Percentiles rank a stretch among this genome's conserved stretches.
Evolutionary conservation across 1,139 yeast species (phyloP).

Genomic region (Yamadazyma diospyri): DNA sequence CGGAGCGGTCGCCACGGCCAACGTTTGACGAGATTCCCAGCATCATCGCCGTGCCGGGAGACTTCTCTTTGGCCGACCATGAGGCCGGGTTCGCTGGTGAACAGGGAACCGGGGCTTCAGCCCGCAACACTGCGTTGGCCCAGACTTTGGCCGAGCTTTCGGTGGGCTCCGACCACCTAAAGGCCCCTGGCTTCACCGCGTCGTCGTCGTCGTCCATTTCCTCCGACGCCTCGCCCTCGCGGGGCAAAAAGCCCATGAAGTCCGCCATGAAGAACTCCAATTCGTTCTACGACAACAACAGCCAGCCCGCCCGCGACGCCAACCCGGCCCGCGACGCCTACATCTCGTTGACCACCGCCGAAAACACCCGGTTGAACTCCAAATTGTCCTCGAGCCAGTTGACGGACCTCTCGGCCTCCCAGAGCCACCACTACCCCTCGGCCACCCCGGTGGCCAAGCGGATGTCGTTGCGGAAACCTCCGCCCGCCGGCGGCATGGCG

Average conservation of each 20-base stretch:
- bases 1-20: slow-evolving; percentile 29
- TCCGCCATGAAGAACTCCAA: slow-evolving; percentile 60
- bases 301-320: slow-evolving; percentile 7
- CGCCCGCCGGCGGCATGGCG: slow-evolving; percentile 15
- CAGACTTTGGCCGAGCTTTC: too few relatives aligned
- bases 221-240: slow-evolving; percentile 20
- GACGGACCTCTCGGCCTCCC: slow-evolving; percentile 15
- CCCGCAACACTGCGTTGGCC: too few relatives aligned
- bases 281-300: slow-evolving; percentile 19
- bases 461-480: slow-evolving; percentile 31
- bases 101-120: too few relatives aligned
- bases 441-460: slow-evolving; percentile 18
- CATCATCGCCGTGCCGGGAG: slow-evolving; percentile 19
- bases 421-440: slow-evolving; percentile 16
- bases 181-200: slow-evolving; percentile 13
- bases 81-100: too few relatives aligned
- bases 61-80: too few relatives aligned
- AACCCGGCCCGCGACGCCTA: slow-evolving; percentile 59
- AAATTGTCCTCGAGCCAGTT: slow-evolving; percentile 45
- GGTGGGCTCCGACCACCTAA: slow-evolving; percentile 14
- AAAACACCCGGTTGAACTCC: slow-evolving; percentile 70
- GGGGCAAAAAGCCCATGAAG: slow-evolving; percentile 43
- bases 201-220: slow-evolving; percentile 31
- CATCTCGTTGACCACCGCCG: slow-evolving; percentile 68
- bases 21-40: slow-evolving; percentile 31